phyloP scores from a whole-genome alignment of 306 rosid genomes.

The Vigna angularis region DNA sequence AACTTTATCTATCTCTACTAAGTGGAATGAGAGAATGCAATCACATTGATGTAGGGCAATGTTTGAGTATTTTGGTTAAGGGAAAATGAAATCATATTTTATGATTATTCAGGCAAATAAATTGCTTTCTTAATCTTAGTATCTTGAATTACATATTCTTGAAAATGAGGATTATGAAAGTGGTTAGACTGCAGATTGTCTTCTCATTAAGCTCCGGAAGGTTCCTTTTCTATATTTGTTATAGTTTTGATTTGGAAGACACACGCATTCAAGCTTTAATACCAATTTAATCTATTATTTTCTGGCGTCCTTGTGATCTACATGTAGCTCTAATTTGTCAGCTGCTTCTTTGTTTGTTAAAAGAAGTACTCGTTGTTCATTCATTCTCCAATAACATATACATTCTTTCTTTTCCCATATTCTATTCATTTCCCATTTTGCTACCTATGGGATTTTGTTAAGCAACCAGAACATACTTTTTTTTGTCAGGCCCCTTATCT shows the following conservation, averaged over 20 bases:
- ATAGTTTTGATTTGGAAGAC: slow-evolving; percentile 7
- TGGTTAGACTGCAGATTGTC: slow-evolving; percentile 13
- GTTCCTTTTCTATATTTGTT: slow-evolving; percentile 8
- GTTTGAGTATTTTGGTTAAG: not conserved
- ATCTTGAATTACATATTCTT: not conserved
- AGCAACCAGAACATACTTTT: not conserved
- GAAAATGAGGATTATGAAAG: not conserved
- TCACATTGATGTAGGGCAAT: not conserved
- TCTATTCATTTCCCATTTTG: not conserved
- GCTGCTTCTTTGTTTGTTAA: not conserved
- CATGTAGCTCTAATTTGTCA: slow-evolving; percentile 21
- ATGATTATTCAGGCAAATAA: not conserved
- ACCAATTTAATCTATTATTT: not conserved
- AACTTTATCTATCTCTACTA: not conserved
- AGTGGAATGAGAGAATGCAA: not conserved
- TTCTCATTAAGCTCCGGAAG: slow-evolving; percentile 9
- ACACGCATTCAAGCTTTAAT: not conserved
- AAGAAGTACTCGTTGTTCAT: not conserved
- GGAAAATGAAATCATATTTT: not conserved
- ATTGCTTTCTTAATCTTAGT: not conserved
- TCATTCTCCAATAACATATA: not conserved
- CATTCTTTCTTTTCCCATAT: not conserved
- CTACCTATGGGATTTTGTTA: not conserved
- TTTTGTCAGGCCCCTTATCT: slow-evolving; percentile 18
- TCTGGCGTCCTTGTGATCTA: not conserved